Evolutionary conservation across 768 basidiomycete genomes (phyloP), one percentile per base, ranked within the genome.

Genomic region (Filobasidium floriforme): DNA sequence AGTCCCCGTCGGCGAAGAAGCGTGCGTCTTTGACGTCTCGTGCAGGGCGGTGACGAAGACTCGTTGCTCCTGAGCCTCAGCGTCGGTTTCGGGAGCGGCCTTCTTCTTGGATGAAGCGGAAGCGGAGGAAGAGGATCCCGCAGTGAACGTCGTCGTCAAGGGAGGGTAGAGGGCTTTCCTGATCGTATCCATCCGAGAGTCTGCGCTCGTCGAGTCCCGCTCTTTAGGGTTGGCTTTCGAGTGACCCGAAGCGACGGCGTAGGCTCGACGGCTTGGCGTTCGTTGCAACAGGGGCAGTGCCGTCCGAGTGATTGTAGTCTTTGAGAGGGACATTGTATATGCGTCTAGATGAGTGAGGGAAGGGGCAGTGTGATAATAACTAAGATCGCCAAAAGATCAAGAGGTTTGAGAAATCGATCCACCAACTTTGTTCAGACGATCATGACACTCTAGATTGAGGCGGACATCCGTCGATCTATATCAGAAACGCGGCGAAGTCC

Each of bases 101-200:
- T 41, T 41, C 32, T 37, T 40, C n/a, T 60, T 60, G n/a, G 55
- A 22, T 4, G 22, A 15, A 11, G 19, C 26, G 12, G 26, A 7
- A 18, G 18, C 26, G 4, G 32, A n/a, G 15, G 59, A 32, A 40
- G 59, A 43, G 37, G 59, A 1, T 14, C 32, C 29, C 40, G 28
- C 19, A 22, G 37, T 11, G 26, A 43, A 40, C 18, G 59, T 62
- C 15, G 59, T 62, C 82, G 82, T 75, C 84, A 41, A 61, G 59
- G 83, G 81, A 1, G 90, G 90, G 77, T 90, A 92, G 65, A 92
- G 84, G 60, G 84, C 83, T 73, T 87, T 87, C 68, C 89, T 88
- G 62, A 92, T 86, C 70, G 84, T 83, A 61, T 89, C 86, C 12
- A 61, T 7, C 26, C 67, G 67, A 10, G 59, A 57, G 40, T 68